A percentile compares a stretch with the other conserved stretches of the same genome.
Conservation (phyloP, 73 alveolate species). For the Paramecium primaurelia region DNA sequence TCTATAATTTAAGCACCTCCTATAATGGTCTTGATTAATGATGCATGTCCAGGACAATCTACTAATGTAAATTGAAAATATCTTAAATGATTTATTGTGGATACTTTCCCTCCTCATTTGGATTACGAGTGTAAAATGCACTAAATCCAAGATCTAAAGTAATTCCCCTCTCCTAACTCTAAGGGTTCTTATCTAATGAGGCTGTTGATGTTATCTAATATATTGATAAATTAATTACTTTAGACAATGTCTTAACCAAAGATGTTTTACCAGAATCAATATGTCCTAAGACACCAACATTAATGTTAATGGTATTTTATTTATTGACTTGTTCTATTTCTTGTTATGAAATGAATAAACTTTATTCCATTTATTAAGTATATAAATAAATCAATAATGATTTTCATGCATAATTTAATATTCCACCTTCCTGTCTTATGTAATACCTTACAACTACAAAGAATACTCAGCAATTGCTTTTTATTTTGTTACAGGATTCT, state of each 20-base stretch:
- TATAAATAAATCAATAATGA: background rate
- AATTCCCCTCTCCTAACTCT: slow-evolving; percentile 97
- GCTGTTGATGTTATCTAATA: slow-evolving; percentile 91
- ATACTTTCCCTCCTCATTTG: slow-evolving; percentile 62
- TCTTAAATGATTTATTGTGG: slow-evolving; percentile 43
- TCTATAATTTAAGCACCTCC: slow-evolving; percentile 99
- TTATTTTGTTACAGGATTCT: slow-evolving; percentile 56
- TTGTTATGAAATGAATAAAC: background rate
- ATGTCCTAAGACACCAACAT: slow-evolving; percentile 98
- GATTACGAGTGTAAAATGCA: slow-evolving; percentile 86
- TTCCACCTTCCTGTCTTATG: background rate
- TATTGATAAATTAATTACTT: slow-evolving; percentile 54
- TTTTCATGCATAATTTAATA: background rate
- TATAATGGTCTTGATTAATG: slow-evolving; percentile 95
- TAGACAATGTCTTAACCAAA: slow-evolving; percentile 84
- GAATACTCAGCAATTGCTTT: slow-evolving; percentile 2
- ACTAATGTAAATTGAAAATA: slow-evolving; percentile 93
- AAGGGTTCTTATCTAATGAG: slow-evolving; percentile 97
- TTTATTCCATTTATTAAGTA: slow-evolving; percentile 9
- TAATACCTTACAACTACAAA: background rate
- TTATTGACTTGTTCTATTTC: background rate
- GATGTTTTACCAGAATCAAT: slow-evolving; percentile 99
- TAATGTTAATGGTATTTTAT: slow-evolving; percentile 77
- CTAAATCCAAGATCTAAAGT: slow-evolving; percentile 99
- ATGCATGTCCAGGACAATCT: slow-evolving; percentile 99